These are phyloP conservation scores for Friedmanniomyces simplex DNA, from an alignment of 495 filamentous ascomycete genomes.

Conservation along the genomic window DNA sequence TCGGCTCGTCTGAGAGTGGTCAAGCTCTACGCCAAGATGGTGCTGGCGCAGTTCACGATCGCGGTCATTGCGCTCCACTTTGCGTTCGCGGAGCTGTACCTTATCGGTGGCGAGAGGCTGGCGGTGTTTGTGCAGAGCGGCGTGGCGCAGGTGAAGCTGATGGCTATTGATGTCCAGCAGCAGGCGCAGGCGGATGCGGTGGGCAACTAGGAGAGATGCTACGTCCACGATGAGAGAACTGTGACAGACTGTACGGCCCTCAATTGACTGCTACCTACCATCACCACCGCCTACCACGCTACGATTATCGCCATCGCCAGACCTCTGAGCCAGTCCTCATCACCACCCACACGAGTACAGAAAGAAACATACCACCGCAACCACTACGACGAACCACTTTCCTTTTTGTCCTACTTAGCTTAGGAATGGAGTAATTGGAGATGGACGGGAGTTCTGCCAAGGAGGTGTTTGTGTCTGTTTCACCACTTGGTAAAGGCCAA, in stretches of 20 bases:
- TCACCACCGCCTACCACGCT: no score
- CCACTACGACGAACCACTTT: not conserved
- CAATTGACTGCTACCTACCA: no score
- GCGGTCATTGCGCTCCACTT: constrained; percentile 26
- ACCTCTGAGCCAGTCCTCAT: not conserved
- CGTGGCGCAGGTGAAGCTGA: constrained; percentile 7
- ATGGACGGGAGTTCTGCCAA: no score
- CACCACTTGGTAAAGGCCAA: no score
- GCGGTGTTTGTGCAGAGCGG: constrained; percentile 10
- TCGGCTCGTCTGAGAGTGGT: constrained; percentile 53
- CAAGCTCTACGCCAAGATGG: constrained; percentile 58
- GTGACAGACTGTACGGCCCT: no score
- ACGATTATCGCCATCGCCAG: no score
- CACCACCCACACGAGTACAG: not conserved
- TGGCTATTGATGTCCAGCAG: constrained; percentile 16
- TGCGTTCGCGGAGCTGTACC: constrained; percentile 9
- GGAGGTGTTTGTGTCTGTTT: no score
- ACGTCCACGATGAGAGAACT: no score
- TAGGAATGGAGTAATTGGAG: not conserved
- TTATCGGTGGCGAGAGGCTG: constrained; percentile 17
- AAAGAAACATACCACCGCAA: not conserved
- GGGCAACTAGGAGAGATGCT: no score
- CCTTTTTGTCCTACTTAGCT: not conserved
- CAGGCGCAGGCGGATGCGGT: no score
- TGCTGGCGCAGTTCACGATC: constrained; percentile 41